Evolutionary conservation across 768 basidiomycete species (phyloP).

Genomic region (Leucosporidium scottii): DNA sequence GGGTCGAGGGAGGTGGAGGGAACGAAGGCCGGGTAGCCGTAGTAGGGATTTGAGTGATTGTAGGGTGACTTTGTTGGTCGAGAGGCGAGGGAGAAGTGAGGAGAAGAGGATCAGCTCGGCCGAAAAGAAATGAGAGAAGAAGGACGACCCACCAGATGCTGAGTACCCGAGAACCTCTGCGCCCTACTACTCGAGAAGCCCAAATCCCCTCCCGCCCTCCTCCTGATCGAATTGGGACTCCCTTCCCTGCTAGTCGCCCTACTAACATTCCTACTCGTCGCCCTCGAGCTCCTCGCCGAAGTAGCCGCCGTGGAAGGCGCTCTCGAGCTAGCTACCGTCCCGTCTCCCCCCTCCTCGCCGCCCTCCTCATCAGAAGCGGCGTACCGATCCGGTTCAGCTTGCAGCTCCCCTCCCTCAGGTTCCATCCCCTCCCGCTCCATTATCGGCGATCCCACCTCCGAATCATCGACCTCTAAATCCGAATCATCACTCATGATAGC

Average conservation of each 20-base stretch:
- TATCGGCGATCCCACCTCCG: background rate
- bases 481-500: conserved; percentile 24
- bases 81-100: background rate
- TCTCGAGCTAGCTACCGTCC: background rate
- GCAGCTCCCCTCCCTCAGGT: background rate
- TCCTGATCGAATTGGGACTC: background rate
- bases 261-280: conserved; percentile 5
- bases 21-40: conserved; percentile 33
- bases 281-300: conserved; percentile 21
- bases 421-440: background rate
- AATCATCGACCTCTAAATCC: conserved; percentile 3
- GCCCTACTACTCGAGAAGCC: no score
- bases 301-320: conserved; percentile 6
- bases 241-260: conserved; percentile 2
- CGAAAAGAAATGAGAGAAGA: background rate
- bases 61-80: conserved; percentile 28
- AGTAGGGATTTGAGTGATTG: conserved; percentile 35
- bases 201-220: background rate
- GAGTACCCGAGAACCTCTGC: conserved; percentile 6
- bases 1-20: conserved; percentile 22
- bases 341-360: no score
- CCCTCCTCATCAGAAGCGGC: no score
- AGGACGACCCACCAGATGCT: background rate
- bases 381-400: no score
- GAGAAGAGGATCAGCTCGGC: background rate